Base-by-base conservation (phyloP, 2,329 filamentous ascomycete genomes). In the Fusarium luffae region DNA sequence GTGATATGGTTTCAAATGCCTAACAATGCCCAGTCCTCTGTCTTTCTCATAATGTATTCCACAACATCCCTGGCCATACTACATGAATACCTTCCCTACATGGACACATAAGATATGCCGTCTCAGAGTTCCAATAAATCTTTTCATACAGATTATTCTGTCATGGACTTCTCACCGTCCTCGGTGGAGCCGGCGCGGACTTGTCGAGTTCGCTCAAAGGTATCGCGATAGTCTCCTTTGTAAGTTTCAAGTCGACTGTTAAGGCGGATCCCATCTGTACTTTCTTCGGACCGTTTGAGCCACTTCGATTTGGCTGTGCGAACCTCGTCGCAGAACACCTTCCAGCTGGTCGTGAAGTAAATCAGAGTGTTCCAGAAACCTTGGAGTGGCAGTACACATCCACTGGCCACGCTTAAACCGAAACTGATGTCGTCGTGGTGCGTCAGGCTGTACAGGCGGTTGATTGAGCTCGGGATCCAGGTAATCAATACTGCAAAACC, bases 321-420 rank as follows among this genome's bases (percentile, higher is more conserved):
- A 6, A 70, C n/a, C 46, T 77, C 78, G n/a, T 75, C 77, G 43
- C 70, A 42, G 12, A 81, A 69, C 1, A 65, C 73, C 16, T 67
- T 72, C 85, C 84, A 88, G 70, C 84, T 92, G 2, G 91, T 92
- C 4, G 86, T 88, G 65, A 92, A 86, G 78, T 93, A 95, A 52
- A 95, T 93, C 50, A 92, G 79, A 34, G 90, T 86, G 74, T 95
- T 95, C 92, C 92, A 94, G 50, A 93, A 88, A 1, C 93, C 92
- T 77, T 95, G 93, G 1, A 93, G 82, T 0, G 92, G 92, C 5
- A 95, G 82, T 0, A 94, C 92, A 14, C 92, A 84, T 4, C 90
- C 89, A 25, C 90, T 90, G 1, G 88, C 86, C 40, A 93, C 85
- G 75, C 91, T 91, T 43, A 94, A 84, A 4, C 83, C 84, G 75